These are phyloP conservation scores for Ulmus americana DNA, from an alignment of 331 rosid genomes.

Conservation along the genomic window DNA sequence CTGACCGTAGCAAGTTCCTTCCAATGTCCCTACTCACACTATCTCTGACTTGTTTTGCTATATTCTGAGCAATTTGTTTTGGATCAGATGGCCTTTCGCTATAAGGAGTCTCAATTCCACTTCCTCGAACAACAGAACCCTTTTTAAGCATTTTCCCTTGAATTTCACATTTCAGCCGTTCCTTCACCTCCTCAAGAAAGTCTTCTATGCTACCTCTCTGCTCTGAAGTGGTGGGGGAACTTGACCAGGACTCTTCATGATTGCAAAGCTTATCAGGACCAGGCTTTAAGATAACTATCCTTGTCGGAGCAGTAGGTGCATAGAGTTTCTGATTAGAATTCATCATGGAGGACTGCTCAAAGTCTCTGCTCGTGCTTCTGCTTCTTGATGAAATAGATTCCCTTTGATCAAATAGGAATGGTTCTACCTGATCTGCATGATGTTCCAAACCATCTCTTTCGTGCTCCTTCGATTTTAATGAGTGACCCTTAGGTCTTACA, in stretches of 20 bases:
- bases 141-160: slow-evolving; percentile 56
- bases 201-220: slow-evolving; percentile 73
- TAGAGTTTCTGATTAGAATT: slow-evolving; percentile 36
- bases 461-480: slow-evolving; percentile 28
- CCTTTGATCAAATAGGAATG: slow-evolving; percentile 35
- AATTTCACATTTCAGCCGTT: slow-evolving; percentile 67
- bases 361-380: slow-evolving; percentile 69
- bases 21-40: slow-evolving; percentile 60
- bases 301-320: slow-evolving; percentile 47
- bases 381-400: slow-evolving; percentile 44
- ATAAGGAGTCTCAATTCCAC: slow-evolving; percentile 74
- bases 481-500: slow-evolving; percentile 24
- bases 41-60: slow-evolving; percentile 69
- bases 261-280: slow-evolving; percentile 62
- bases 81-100: slow-evolving; percentile 68
- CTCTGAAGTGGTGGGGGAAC: slow-evolving; percentile 46
- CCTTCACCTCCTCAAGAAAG: slow-evolving; percentile 92
- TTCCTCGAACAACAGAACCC: slow-evolving; percentile 62
- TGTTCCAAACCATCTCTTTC: slow-evolving; percentile 26
- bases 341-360: slow-evolving; percentile 58
- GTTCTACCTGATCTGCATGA: slow-evolving; percentile 30
- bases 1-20: slow-evolving; percentile 48
- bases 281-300: slow-evolving; percentile 84
- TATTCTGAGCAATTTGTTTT: slow-evolving; percentile 63
- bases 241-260: slow-evolving; percentile 59